A percentile compares a stretch with the other conserved stretches of the same genome.
Conservation (phyloP, 805 yeast genomes). For the Tetrapisispora arboricola region DNA sequence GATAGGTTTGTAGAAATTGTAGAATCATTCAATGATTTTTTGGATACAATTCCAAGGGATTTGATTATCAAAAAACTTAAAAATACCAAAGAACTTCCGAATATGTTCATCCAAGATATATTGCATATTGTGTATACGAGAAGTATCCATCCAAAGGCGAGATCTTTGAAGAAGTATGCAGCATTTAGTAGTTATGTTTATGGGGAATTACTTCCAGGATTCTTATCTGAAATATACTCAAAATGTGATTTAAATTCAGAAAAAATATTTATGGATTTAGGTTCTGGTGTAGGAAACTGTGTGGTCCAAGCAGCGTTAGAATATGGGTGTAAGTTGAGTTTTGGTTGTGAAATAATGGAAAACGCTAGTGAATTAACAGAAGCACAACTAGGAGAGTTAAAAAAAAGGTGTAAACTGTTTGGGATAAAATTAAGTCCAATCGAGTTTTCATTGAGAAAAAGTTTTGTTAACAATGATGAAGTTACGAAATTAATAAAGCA, state of each 20-base stretch:
- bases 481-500: conserved; percentile 45
- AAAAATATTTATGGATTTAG: conserved; percentile 71
- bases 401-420: conserved; percentile 45
- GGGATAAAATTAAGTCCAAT: conserved; percentile 54
- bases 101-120: conserved; percentile 45
- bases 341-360: conserved; percentile 85
- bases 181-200: conserved; percentile 87
- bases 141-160: conserved; percentile 65
- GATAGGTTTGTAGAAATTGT: conserved; percentile 28
- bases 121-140: conserved; percentile 66
- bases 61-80: conserved; percentile 27
- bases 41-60: conserved; percentile 29
- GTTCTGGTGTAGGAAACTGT: conserved; percentile 93
- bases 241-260: conserved; percentile 45
- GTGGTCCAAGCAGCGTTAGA: conserved; percentile 83
- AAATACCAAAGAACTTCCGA: conserved; percentile 19
- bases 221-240: conserved; percentile 55
- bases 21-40: conserved; percentile 35
- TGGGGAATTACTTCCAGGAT: conserved; percentile 79
- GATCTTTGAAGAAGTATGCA: conserved; percentile 55
- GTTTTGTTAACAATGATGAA: conserved; percentile 58
- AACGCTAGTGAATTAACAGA: conserved; percentile 64
- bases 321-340: conserved; percentile 62
- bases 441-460: conserved; percentile 50
- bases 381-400: conserved; percentile 48